Evolutionary conservation across 257 asterid genomes (phyloP), one percentile per base, ranked within the genome.

Genomic region (Ilex asprella): DNA sequence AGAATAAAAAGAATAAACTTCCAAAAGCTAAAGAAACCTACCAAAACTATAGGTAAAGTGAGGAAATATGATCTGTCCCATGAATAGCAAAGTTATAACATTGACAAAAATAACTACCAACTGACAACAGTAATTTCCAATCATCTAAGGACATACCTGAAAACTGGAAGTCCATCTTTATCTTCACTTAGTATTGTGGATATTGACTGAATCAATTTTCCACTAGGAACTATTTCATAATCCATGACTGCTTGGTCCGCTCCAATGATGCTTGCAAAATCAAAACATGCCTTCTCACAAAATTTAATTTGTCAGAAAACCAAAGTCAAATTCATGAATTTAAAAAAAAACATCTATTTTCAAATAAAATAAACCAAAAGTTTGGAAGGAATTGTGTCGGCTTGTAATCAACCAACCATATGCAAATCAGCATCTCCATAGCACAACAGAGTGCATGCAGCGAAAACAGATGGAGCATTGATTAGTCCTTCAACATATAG

Each of bases 401-500:
- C 51, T 68, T 15, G 65, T 41, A 39, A 15, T 59, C 53, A 63
- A 78, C 87, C 70, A 68, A 92, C 99, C 87, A 89, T 89, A 71
- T 86, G 97, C 76, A 92, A 79, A 69, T 83, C 83, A 72, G 77
- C 91, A 80, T 85, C 91, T 69, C 86, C 89, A 70, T 78, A 80
- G 70, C 91, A 82, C 80, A 92, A 73, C 69, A 92, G 79, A 62
- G 80, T 75, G 79, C 97, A 86, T 69, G 79, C 83, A 64, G 87
- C 79, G 79, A 78, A 77, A 67, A 83, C 80, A 71, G 84, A 85
- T 51, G 94, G 73, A 32, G 84, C 68, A 63, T 80, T 79, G 78
- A 87, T 75, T 73, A 92, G 91, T 65, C 95, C 97, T 84, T 92
- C 95, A 57, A 86, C 89, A 61, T 89, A 83, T 62, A 89, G 71